Conservation (phyloP, 371 early-diverging fungal genomes). For the Mortierella sp. region DNA sequence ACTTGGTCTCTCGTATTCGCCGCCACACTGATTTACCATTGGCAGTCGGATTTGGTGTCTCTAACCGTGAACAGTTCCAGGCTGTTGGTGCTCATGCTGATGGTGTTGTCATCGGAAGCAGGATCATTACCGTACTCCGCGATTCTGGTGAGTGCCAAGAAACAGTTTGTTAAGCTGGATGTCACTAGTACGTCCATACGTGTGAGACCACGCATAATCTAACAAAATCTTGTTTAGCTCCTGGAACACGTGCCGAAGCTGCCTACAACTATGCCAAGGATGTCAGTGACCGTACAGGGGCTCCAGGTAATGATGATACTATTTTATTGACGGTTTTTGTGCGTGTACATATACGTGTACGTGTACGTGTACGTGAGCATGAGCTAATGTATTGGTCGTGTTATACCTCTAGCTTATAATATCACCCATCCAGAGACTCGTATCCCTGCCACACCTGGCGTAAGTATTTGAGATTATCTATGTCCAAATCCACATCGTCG, state of each 20-base stretch:
- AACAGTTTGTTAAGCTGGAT: not conserved
- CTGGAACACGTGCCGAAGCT: slow-evolving; percentile 60
- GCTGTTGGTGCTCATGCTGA: slow-evolving; percentile 89
- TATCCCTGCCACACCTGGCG: slow-evolving; percentile 45
- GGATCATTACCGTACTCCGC: slow-evolving; percentile 85
- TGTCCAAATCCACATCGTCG: not conserved
- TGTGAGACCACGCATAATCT: not conserved
- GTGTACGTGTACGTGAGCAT: not conserved
- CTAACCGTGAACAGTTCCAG: slow-evolving; percentile 88
- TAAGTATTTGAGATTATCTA: slow-evolving; percentile 18
- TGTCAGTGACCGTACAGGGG: slow-evolving; percentile 69
- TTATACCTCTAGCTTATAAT: slow-evolving; percentile 16
- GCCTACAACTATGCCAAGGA: slow-evolving; percentile 72
- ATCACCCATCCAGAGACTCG: slow-evolving; percentile 36
- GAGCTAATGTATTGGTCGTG: not conserved
- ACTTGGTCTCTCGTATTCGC: slow-evolving; percentile 81
- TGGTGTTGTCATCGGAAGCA: slow-evolving; percentile 96
- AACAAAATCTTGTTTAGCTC: slow-evolving; percentile 22
- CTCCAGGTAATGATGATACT: slow-evolving; percentile 40
- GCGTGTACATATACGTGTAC: not conserved
- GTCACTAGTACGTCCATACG: not conserved
- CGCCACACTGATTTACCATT: slow-evolving; percentile 84
- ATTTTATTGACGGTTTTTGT: not conserved
- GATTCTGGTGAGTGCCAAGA: slow-evolving; percentile 60
- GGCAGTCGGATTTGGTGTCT: slow-evolving; percentile 98